Percentiles rank a stretch among this genome's conserved stretches.
Evolutionary conservation across 2,329 filamentous ascomycete species (phyloP).

Genomic region (Passalora sequoiae): DNA sequence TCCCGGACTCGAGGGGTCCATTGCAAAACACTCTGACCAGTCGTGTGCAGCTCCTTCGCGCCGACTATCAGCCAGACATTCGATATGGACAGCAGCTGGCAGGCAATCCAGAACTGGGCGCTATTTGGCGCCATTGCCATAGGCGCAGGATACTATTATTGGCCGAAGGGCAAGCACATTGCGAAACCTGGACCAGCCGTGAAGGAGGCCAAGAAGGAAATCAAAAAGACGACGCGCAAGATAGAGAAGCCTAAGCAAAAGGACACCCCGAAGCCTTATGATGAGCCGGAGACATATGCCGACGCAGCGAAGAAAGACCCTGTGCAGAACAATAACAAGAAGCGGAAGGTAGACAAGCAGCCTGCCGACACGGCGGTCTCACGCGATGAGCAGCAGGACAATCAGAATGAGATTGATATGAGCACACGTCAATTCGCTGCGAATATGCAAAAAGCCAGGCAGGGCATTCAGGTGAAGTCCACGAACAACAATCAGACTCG

Average conservation of each 20-base stretch:
- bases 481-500: conserved; percentile 51
- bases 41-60: too few species aligned
- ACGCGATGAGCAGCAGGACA: conserved; percentile 32
- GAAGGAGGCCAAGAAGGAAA: conserved; percentile 22
- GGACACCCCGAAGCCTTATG: background rate
- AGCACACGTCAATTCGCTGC: conserved; percentile 72
- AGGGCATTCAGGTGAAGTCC: conserved; percentile 60
- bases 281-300: conserved; percentile 1
- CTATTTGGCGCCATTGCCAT: conserved; percentile 4
- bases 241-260: conserved; percentile 4
- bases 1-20: too few species aligned
- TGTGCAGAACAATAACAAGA: conserved; percentile 25
- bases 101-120: conserved; percentile 11
- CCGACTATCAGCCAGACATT: too few species aligned
- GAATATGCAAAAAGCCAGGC: conserved; percentile 65
- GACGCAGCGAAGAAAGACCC: conserved; percentile 3
- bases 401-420: conserved; percentile 54
- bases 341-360: conserved; percentile 31
- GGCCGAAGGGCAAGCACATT: background rate
- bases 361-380: conserved; percentile 9
- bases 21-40: too few species aligned
- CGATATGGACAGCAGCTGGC: too few species aligned
- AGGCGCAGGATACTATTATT: conserved; percentile 11
- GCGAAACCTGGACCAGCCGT: conserved; percentile 1
- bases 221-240: conserved; percentile 10